phyloP scores from a whole-genome alignment of 2,329 filamentous ascomycete species.

The Neopestalotiopsis clavispora region DNA sequence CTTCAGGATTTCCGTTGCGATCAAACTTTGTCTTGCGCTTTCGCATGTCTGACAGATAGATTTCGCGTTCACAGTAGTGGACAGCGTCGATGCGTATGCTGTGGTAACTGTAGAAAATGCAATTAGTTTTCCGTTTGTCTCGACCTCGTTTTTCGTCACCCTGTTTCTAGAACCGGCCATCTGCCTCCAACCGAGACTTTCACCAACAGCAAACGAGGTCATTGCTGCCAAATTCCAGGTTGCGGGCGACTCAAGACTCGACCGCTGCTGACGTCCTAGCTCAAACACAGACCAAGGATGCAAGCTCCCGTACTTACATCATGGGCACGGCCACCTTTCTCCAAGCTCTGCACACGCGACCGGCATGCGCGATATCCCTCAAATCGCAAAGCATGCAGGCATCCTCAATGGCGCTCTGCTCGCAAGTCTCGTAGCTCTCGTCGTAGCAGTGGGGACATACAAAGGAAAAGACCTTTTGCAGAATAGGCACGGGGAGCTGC shows the following conservation, averaged over 20 bases:
- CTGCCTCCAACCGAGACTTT: not conserved
- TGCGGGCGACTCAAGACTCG: too few species aligned
- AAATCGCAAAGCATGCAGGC: constrained; percentile 94
- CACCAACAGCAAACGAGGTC: not conserved
- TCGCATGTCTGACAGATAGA: constrained; percentile 77
- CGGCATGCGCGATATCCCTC: constrained; percentile 83
- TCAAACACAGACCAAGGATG: not conserved
- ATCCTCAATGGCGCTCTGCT: constrained; percentile 78
- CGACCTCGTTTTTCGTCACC: not conserved
- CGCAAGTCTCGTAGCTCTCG: constrained; percentile 79
- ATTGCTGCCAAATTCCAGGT: not conserved
- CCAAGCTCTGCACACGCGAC: constrained; percentile 77
- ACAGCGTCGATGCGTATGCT: constrained; percentile 93
- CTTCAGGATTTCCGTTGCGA: constrained; percentile 79
- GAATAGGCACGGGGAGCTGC: constrained; percentile 68
- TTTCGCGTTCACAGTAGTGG: constrained; percentile 91
- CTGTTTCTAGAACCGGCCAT: not conserved
- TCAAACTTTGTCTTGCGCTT: constrained; percentile 76
- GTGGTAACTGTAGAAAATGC: constrained; percentile 65
- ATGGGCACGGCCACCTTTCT: constrained; percentile 52
- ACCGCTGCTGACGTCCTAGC: not conserved
- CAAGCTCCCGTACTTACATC: constrained; percentile 59
- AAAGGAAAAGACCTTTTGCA: constrained; percentile 78
- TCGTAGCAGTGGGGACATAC: constrained; percentile 86
- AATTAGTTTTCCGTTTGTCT: not conserved